Conservation (phyloP, 176 grass and related monocot species). For the Ampelocalamus luodianensis region DNA sequence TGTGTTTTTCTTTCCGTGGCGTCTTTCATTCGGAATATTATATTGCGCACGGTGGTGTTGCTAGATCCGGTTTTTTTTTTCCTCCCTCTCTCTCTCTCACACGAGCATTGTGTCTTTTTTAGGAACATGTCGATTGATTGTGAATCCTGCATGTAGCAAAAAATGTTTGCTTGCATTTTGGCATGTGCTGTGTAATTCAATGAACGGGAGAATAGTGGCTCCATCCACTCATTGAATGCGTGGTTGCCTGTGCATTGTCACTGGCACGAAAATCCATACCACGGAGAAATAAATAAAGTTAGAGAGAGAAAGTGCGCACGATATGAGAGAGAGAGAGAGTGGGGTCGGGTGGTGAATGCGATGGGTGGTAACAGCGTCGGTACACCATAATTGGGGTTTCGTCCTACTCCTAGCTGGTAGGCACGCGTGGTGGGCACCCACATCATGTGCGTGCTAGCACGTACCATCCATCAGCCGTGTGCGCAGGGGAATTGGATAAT, state of each 20-base stretch:
- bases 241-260: neutral
- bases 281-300: neutral
- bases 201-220: neutral
- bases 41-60: no score
- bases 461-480: slow-evolving; percentile 3
- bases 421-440: no score
- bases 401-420: neutral
- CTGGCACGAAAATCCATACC: no score
- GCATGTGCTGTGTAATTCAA: neutral
- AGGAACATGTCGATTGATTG: neutral
- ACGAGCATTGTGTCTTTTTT: neutral
- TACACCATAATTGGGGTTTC: no score
- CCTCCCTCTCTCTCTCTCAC: no score
- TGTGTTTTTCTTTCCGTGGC: no score
- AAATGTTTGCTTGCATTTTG: neutral
- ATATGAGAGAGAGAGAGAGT: no score
- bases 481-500: neutral
- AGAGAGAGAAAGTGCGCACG: no score
- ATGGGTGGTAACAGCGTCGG: no score
- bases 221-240: neutral
- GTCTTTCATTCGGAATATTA: no score
- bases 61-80: no score
- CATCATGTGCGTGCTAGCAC: slow-evolving; percentile 50
- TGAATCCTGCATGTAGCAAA: neutral
- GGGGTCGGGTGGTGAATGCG: no score